Evolutionary conservation across 73 alveolate genomes (phyloP), one percentile per base, ranked within the genome.

Genomic region (Paramecium octaurelia): DNA sequence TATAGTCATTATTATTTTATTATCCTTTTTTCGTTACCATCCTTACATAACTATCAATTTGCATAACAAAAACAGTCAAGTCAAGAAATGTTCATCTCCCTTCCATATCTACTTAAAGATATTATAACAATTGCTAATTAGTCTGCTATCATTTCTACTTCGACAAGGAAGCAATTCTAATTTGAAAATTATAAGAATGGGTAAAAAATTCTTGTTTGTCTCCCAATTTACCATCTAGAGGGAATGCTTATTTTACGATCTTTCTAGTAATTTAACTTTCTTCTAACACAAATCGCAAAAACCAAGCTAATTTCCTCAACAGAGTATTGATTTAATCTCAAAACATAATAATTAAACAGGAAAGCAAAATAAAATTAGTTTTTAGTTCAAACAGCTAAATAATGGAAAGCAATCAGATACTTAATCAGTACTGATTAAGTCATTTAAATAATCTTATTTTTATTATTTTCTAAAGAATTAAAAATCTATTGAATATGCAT

Each of bases 81-180:
- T n/a, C n/a, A n/a, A n/a, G n/a, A n/a, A n/a, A 98, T 97, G 93
- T 98, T 98, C 95, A 98, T 98, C 97, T 98, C 98, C 68, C 99
- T 95, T 93, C 98, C 99, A 86, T 96, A 98, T 77, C 99, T 93
- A 90, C 98, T 98, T 42, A 98, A 95, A 36, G 99, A 96, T 31
- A 96, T 89, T 44, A 88, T 95, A 88, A 29, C 58, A 43, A n/a
- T 46, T 24, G 3, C 29, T 42, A 12, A 35, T 71, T 8, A 89
- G 44, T 71, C 92, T 89, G 14, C 94, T 71, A 54, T 57, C 77
- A 27, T 29, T n/a, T 69, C 90, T 34, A 29, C 38, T 68, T 0
- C 64, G 18, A 12, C 44, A 58, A 18, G 91, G 91, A 24, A 18
- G 4, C 21, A 11, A 1, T 44, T 89, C 91, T 29, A 89, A 89